Evolutionary conservation across 23 red algal genomes (phyloP), one percentile per base, ranked within the genome.

Genomic region (Gracilaria domingensis): DNA sequence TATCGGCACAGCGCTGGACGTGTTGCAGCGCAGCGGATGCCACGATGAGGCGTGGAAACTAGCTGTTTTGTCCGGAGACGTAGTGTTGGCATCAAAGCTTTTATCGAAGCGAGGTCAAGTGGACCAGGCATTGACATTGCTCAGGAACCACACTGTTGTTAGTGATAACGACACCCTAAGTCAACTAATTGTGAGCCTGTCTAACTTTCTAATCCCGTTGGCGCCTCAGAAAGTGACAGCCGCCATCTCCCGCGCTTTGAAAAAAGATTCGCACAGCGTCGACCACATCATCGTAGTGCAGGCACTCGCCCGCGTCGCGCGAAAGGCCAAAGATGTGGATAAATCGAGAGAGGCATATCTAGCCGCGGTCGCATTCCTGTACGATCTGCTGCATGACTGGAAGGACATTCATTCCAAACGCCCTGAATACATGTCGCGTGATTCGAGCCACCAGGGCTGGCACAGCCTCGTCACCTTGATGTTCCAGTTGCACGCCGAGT

Each of bases 401-500:
- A 82, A 83, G 48, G 45, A 78, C 32, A 42, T 54, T 13, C 28
- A 28, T 40, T 38, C 60, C 24, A 66, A 66, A 33, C 23, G 60
- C 8, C 3, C 25, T 25, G 40, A 88, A 40, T 66, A 33, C 60
- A 26, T 7, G 26, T 29, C 60, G 13, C 33, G 49, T 24, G 64
- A 73, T 66, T 59, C 32, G 32, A 50, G 1, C 2, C 0, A 16
- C 2, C 49, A 48, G 33, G 88, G 64, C 11, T 92, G 88, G 88
- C 42, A 74, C 58, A 92, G 64, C 26, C 35, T 83, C 34, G 72
- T 83, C 14, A 75, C 48, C 12, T 92, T 92, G 62, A 59, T 92
- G 42, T 92, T 92, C 49, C 64, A 71, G 54, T 67, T 92, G 62
- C 88, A 92, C 64, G 75, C 88, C 16, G 88, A 92, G 66, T 83